These are phyloP conservation scores for Aspergillus awamori DNA, from an alignment of 2,329 filamentous ascomycete genomes.

Conservation along the genomic window DNA sequence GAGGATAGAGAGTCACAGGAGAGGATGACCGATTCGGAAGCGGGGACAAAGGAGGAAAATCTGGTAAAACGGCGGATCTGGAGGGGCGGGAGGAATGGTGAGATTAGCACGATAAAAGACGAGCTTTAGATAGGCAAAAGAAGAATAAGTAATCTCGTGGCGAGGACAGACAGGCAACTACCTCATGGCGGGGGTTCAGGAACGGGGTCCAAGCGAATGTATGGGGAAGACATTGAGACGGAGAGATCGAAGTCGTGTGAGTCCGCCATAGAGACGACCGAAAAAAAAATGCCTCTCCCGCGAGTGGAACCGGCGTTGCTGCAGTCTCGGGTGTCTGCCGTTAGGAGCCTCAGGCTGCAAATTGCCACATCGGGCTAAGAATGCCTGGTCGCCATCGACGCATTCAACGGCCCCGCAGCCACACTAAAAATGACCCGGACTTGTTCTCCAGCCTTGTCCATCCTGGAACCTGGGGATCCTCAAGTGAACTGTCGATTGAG, in stretches of 20 bases:
- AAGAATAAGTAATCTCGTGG: slow-evolving; percentile 17
- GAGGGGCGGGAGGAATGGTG: slow-evolving; percentile 29
- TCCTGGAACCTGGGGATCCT: not conserved
- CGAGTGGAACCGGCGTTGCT: slow-evolving; percentile 38
- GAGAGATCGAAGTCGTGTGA: slow-evolving; percentile 35
- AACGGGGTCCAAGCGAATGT: slow-evolving; percentile 25
- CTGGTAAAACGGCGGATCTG: slow-evolving; percentile 34
- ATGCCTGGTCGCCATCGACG: slow-evolving; percentile 16
- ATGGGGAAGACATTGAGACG: slow-evolving; percentile 26
- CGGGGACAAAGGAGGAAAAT: slow-evolving; percentile 31
- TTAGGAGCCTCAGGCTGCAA: slow-evolving; percentile 30
- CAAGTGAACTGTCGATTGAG: not conserved
- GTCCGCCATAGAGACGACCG: slow-evolving; percentile 32
- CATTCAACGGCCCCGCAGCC: slow-evolving; percentile 27
- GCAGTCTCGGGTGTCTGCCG: slow-evolving; percentile 29
- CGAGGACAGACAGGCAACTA: slow-evolving; percentile 31
- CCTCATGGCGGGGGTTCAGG: slow-evolving; percentile 37
- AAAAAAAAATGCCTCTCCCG: slow-evolving; percentile 39
- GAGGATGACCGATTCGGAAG: slow-evolving; percentile 22
- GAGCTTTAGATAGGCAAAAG: slow-evolving; percentile 13
- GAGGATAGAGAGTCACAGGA: slow-evolving; percentile 19
- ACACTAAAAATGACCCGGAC: not conserved
- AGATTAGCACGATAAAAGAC: slow-evolving; percentile 22
- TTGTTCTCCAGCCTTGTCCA: not conserved
- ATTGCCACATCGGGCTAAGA: slow-evolving; percentile 29